These are phyloP conservation scores for Penicillium sclerotigenum DNA, from an alignment of 2,329 filamentous ascomycete species.

Conservation along the genomic window DNA sequence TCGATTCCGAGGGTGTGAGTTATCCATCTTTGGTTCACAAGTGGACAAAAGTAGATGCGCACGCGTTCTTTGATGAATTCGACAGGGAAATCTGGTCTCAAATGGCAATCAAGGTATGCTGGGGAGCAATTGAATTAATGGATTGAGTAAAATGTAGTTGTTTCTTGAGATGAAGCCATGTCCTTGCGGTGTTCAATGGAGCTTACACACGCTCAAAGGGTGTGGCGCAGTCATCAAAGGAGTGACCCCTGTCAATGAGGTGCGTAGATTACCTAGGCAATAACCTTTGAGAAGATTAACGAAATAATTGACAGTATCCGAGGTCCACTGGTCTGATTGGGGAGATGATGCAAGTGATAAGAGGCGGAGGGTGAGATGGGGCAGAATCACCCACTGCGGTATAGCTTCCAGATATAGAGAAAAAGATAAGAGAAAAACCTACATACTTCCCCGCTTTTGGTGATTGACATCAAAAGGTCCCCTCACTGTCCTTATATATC, in stretches of 20 bases:
- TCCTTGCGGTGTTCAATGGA: background rate
- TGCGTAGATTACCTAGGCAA: background rate
- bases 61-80: background rate
- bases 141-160: background rate
- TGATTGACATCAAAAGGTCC: background rate
- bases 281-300: background rate
- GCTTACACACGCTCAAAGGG: background rate
- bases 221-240: constrained; percentile 2
- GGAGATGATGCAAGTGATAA: constrained; percentile 7
- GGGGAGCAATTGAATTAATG: background rate
- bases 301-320: background rate
- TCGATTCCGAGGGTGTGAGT: constrained; percentile 23
- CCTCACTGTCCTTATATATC: constrained; percentile 1
- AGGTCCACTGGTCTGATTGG: background rate
- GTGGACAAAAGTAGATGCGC: background rate
- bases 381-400: constrained; percentile 13
- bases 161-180: constrained; percentile 1
- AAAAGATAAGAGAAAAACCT: constrained; percentile 18
- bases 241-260: background rate
- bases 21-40: constrained; percentile 16
- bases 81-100: background rate
- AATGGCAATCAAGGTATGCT: background rate
- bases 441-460: constrained; percentile 15
- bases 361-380: constrained; percentile 7
- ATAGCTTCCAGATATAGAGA: constrained; percentile 10